Conservation (phyloP, 2,329 filamentous ascomycete genomes). For the Canariomyces notabilis region DNA sequence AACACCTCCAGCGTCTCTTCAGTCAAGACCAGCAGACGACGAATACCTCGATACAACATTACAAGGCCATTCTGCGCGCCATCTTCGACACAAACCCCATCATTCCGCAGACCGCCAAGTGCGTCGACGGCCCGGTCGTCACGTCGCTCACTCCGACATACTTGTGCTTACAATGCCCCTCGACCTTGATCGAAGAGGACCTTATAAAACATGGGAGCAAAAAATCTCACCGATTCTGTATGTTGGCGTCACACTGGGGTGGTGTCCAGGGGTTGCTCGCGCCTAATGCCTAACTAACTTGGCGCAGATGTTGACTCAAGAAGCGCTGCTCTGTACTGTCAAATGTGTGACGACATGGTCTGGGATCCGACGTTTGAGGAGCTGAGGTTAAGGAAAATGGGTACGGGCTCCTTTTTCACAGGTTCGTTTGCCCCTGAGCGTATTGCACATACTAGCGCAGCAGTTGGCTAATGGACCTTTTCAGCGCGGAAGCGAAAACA, state of each 20-base stretch:
- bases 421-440: constrained; percentile 5
- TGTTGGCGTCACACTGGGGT: constrained; percentile 23
- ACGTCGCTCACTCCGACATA: constrained; percentile 64
- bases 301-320: constrained; percentile 68
- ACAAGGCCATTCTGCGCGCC: constrained; percentile 64
- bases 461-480: neutral
- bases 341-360: constrained; percentile 76
- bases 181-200: constrained; percentile 61
- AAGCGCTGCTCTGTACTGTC: constrained; percentile 70
- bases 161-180: constrained; percentile 68
- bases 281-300: constrained; percentile 13
- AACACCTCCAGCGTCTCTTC: constrained; percentile 67
- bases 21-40: constrained; percentile 56
- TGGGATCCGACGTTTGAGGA: constrained; percentile 79
- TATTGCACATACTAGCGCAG: neutral
- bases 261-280: neutral
- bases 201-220: constrained; percentile 61
- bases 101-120: constrained; percentile 61
- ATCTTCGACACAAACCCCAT: constrained; percentile 64
- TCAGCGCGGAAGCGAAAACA: constrained; percentile 68
- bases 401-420: constrained; percentile 56
- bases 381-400: constrained; percentile 64
- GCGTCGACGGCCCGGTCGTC: constrained; percentile 49
- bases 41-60: constrained; percentile 65
- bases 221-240: constrained; percentile 71